These are phyloP conservation scores for Waltiozyma sp. DNA, from an alignment of 1,139 yeast species.

Conservation along the genomic window DNA sequence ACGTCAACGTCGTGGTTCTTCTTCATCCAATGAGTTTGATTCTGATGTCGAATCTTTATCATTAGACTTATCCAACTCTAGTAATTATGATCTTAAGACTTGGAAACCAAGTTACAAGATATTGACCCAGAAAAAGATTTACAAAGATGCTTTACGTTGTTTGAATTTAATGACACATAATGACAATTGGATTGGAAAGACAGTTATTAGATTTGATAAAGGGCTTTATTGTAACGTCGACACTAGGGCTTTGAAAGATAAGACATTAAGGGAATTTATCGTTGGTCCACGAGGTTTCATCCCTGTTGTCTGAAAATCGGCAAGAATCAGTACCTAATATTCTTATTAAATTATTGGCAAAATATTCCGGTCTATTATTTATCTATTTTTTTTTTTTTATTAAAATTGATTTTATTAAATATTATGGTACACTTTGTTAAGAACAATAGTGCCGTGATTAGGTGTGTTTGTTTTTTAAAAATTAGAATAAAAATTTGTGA, in stretches of 20 bases:
- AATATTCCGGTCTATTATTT: too few relatives aligned
- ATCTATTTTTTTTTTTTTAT: too few relatives aligned
- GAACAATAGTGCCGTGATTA: too few relatives aligned
- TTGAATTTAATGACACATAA: constrained; percentile 43
- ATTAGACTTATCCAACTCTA: constrained; percentile 4
- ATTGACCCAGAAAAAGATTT: constrained; percentile 32
- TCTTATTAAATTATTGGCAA: too few relatives aligned
- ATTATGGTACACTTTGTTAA: too few relatives aligned
- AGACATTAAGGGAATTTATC: constrained; percentile 8
- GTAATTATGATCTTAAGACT: constrained; percentile 12
- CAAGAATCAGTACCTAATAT: too few relatives aligned
- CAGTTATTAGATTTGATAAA: constrained; percentile 32
- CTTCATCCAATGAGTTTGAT: background rate
- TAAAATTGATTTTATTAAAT: too few relatives aligned
- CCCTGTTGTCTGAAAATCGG: background rate
- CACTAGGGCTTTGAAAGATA: constrained; percentile 5
- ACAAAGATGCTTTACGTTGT: constrained; percentile 46
- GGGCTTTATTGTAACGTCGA: constrained; percentile 19
- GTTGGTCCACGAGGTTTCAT: constrained; percentile 14
- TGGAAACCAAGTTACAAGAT: constrained; percentile 39
- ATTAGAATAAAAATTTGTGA: too few relatives aligned
- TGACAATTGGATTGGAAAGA: constrained; percentile 43
- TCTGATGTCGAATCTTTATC: background rate
- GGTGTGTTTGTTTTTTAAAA: too few relatives aligned
- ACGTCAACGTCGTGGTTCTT: background rate